Conservation (phyloP, 2,329 filamentous ascomycete species). For the Calonectria hawksworthii region DNA sequence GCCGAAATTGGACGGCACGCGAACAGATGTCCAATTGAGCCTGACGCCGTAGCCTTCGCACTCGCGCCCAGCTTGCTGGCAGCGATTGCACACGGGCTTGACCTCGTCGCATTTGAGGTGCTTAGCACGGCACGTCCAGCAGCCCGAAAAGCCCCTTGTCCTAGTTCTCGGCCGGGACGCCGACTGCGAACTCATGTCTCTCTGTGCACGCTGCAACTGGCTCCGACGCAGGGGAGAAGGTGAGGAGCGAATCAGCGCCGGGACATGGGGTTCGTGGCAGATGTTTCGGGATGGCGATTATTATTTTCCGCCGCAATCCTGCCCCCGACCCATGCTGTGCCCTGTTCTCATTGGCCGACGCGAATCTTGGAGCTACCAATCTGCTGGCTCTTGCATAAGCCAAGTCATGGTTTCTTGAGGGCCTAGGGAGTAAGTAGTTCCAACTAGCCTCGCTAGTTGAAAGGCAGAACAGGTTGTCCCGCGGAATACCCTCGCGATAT, state of each 20-base stretch:
- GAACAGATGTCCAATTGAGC: conserved; percentile 8
- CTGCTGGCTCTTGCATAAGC: too few relatives aligned
- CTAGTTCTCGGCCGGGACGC: neutral
- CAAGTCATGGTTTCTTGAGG: neutral
- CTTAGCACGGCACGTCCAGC: conserved; percentile 2
- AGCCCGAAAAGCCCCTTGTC: conserved; percentile 6
- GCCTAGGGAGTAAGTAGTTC: too few relatives aligned
- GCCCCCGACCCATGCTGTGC: neutral
- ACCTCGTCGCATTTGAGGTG: conserved; percentile 4
- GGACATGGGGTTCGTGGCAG: neutral
- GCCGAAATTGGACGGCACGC: neutral
- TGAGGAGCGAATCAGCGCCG: neutral
- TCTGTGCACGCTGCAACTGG: neutral
- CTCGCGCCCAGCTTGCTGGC: neutral
- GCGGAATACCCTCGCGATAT: too few relatives aligned
- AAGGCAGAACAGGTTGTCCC: too few relatives aligned
- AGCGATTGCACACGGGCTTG: neutral
- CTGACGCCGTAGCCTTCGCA: conserved; percentile 5
- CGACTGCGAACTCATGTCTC: neutral
- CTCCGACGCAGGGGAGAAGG: neutral
- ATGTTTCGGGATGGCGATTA: neutral
- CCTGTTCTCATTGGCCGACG: neutral
- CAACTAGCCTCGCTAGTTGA: too few relatives aligned
- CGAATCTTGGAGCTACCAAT: too few relatives aligned
- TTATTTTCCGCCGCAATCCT: neutral